Conservation (phyloP, 352 stramenopile genomes). For the Phytopythium montanum region DNA sequence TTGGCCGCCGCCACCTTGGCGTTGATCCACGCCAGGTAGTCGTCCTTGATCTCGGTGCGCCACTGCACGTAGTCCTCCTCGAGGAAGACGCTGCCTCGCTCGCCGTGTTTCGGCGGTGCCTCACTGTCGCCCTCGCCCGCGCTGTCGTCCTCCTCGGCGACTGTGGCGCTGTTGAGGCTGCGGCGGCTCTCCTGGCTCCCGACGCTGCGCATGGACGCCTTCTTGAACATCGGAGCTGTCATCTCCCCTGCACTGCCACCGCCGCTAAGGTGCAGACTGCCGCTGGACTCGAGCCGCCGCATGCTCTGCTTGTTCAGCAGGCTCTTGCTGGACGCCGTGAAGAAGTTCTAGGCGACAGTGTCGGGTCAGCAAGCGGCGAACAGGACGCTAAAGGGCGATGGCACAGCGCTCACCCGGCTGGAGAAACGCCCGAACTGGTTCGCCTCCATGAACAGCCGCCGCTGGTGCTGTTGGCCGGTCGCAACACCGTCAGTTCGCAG, state of each 20-base stretch:
- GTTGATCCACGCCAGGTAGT: conserved; percentile 70
- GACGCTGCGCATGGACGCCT: conserved; percentile 29
- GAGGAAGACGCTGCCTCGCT: conserved; percentile 39
- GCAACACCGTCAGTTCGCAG: neutral
- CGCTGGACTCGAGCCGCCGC: conserved; percentile 13
- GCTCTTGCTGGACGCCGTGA: conserved; percentile 37
- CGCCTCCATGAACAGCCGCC: conserved; percentile 59
- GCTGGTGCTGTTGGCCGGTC: conserved; percentile 32
- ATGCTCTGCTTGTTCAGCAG: conserved; percentile 26
- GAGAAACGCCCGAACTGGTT: conserved; percentile 48
- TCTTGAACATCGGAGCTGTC: conserved; percentile 7
- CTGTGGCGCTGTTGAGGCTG: conserved; percentile 12
- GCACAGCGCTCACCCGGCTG: conserved; percentile 21
- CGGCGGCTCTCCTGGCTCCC: conserved; percentile 10
- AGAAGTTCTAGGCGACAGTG: conserved; percentile 27
- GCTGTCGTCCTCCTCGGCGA: conserved; percentile 17
- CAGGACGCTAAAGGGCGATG: neutral
- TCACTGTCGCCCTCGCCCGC: conserved; percentile 8
- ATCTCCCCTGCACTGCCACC: neutral
- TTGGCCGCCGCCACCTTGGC: conserved; percentile 55
- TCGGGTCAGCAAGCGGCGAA: neutral
- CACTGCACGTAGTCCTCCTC: conserved; percentile 61
- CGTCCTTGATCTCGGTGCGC: conserved; percentile 68
- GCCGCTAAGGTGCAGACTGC: conserved; percentile 7
- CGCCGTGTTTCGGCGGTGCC: neutral